Evolutionary conservation across 257 asterid species (phyloP), one percentile per base, ranked within the genome.

Genomic region (Marsdenia floribunda): DNA sequence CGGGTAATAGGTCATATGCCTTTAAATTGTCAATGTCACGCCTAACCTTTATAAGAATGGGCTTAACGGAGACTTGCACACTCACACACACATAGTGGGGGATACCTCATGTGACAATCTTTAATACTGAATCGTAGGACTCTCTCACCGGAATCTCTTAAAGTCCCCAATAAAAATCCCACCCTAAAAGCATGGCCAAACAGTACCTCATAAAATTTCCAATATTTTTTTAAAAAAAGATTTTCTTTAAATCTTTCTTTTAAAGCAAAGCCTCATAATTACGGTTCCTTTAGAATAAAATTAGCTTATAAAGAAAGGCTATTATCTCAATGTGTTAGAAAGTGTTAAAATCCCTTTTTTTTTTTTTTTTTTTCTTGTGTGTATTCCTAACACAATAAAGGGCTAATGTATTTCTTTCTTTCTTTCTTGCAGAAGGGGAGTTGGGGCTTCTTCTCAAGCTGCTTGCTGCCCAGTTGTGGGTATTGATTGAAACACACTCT

Each of bases 381-480:
- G 33, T 29, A 29, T 29, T 29, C 33, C 33, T 29, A 29, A 29
- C 33, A 29, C 33, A 29, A 29, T 29, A 29, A 29, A 0, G 33
- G 33, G 33, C 33, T 29, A 29, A 29, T 29, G 33, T 0, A 29
- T 0, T 53, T 26, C 50, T 37, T 16, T 9, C 26, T 0, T 53
- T 26, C 50, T 37, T 16, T 9, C 26, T 14, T 75, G 80, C 91
- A 90, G 97, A 91, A 83, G 87, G 82, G 80, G 71, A 77, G 76
- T 24, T 77, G 91, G 88, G 79, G 88, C 11, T 75, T 89, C 72
- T 77, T 89, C 21, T 77, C 87, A 55, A 83, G 87, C 88, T 91
- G 96, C 84, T 61, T 91, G 75, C 44, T 76, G 22, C 91, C 90
- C 14, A 71, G 78, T 3, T 83, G 88, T 38, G 84, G 67, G 42